These are phyloP conservation scores for Pyrus bretschneideri DNA, from an alignment of 306 rosid species.

Conservation along the genomic window DNA sequence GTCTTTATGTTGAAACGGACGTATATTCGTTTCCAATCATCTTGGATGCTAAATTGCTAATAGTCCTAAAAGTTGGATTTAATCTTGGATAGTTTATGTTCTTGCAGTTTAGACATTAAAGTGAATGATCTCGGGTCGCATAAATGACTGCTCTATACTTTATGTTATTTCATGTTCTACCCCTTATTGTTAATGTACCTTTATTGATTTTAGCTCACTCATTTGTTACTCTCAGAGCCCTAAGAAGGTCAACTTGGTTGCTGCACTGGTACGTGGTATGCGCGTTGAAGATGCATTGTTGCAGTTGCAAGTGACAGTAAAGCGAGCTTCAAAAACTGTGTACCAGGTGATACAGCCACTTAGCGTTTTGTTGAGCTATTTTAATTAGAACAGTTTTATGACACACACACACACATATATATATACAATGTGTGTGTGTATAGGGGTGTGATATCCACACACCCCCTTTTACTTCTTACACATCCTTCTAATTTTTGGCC, in stretches of 20 bases:
- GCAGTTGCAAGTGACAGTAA: constrained; percentile 80
- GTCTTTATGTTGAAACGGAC: background rate
- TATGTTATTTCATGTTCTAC: background rate
- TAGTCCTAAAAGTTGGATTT: background rate
- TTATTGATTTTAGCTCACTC: background rate
- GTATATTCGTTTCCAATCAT: background rate
- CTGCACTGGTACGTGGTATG: constrained; percentile 93
- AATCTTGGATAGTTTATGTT: background rate
- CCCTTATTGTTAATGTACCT: background rate
- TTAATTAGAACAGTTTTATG: background rate
- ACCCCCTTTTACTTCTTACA: too few species aligned
- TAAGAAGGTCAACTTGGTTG: constrained; percentile 92
- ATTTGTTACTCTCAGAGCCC: constrained; percentile 52
- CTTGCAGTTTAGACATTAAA: too few species aligned
- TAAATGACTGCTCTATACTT: background rate
- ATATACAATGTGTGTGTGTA: too few species aligned
- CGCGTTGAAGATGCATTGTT: constrained; percentile 93
- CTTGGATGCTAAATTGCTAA: background rate
- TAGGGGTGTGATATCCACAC: too few species aligned
- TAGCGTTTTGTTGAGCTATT: background rate
- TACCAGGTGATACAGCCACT: constrained; percentile 54
- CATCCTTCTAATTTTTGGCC: too few species aligned
- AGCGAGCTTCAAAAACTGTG: constrained; percentile 91
- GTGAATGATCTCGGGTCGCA: background rate
- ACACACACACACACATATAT: background rate